These are phyloP conservation scores for Coniosporium apollinis DNA, from an alignment of 495 filamentous ascomycete species.

Conservation along the genomic window DNA sequence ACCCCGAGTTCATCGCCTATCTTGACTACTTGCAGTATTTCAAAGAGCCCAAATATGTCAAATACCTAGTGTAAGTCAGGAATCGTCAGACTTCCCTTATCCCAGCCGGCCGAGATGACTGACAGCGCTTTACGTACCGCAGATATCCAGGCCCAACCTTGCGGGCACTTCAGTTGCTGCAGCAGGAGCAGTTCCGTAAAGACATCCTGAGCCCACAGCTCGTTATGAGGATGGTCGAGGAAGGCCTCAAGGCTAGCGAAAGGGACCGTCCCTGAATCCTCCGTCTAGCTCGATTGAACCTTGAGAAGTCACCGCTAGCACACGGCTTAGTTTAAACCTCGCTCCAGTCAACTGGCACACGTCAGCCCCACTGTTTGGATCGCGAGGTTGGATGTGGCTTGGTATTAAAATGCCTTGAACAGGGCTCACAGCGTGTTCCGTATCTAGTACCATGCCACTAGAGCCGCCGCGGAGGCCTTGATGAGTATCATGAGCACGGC, in stretches of 20 bases:
- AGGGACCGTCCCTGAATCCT: neutral
- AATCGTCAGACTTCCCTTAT: neutral
- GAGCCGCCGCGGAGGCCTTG: too few species aligned
- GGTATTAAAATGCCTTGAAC: too few species aligned
- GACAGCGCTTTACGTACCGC: constrained; percentile 1
- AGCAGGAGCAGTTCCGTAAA: constrained; percentile 65
- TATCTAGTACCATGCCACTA: too few species aligned
- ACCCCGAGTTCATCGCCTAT: constrained; percentile 61
- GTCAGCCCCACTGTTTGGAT: too few species aligned
- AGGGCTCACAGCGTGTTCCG: too few species aligned
- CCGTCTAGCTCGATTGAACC: too few species aligned
- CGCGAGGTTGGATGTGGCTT: too few species aligned
- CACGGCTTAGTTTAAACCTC: too few species aligned
- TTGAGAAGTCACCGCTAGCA: too few species aligned
- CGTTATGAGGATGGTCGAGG: constrained; percentile 41
- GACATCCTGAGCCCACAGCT: constrained; percentile 66
- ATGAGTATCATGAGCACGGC: too few species aligned
- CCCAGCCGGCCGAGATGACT: neutral
- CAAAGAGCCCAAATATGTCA: constrained; percentile 62
- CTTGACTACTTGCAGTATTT: constrained; percentile 76
- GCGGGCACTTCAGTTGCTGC: constrained; percentile 62
- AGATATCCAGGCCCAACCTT: constrained; percentile 69
- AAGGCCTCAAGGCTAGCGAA: constrained; percentile 28
- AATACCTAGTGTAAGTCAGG: constrained; percentile 40
- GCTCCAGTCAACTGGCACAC: too few species aligned